Percentiles rank a stretch among this genome's conserved stretches.
phyloP scores from a whole-genome alignment of 768 basidiomycete species.

The Boletellus sp. region DNA sequence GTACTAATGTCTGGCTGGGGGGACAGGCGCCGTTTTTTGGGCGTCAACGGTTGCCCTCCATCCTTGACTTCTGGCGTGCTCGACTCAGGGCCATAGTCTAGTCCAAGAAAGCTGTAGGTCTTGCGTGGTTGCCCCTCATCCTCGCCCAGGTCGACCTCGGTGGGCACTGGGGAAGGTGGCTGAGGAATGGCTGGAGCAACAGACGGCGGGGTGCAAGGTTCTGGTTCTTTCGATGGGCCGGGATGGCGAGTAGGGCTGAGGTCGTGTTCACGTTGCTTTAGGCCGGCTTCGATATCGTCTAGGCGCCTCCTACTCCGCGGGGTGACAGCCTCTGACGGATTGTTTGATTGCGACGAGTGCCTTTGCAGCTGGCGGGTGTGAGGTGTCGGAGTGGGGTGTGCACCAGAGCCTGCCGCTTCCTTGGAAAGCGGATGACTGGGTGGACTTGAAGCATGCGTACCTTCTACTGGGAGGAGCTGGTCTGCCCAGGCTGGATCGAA shows the following conservation, averaged over 20 bases:
- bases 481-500: constrained; percentile 34
- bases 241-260: constrained; percentile 6
- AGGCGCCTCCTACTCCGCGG: constrained; percentile 11
- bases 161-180: constrained; percentile 26
- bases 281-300: constrained; percentile 14
- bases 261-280: constrained; percentile 15
- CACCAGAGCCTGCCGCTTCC: background rate
- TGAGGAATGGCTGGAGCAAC: constrained; percentile 7
- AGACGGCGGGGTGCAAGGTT: background rate
- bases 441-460: background rate
- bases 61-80: constrained; percentile 1
- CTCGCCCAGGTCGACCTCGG: constrained; percentile 22
- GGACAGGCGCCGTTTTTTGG: constrained; percentile 20
- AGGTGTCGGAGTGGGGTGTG: background rate
- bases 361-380: background rate
- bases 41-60: constrained; percentile 21
- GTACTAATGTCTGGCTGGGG: background rate
- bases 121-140: constrained; percentile 8
- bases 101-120: constrained; percentile 25
- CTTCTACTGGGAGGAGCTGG: constrained; percentile 12
- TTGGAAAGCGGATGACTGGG: background rate
- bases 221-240: constrained; percentile 5
- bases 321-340: background rate
- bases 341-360: background rate
- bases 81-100: constrained; percentile 13